Base-by-base conservation (phyloP, 2,329 filamentous ascomycete species). In the Ceratocystis huliohia region DNA sequence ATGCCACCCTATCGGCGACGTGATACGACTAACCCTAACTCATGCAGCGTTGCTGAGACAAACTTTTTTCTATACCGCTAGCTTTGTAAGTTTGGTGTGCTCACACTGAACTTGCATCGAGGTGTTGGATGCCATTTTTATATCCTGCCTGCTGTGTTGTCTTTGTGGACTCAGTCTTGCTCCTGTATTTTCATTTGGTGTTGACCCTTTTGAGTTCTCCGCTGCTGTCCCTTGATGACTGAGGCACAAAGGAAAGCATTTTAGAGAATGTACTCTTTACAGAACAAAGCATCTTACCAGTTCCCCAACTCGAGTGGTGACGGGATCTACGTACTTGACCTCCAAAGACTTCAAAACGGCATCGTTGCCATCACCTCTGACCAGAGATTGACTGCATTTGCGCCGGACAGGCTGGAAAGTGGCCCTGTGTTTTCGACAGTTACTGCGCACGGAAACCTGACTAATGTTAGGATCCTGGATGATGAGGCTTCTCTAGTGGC, bases 381-480 rank as follows among this genome's bases (percentile, higher is more conserved):
- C 20, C 65, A 66, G 17, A 68, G 46, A 33, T 45, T 68, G 10
- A 37, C 62, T 22, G 67, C 61, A 7, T 68, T 66, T 62, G 62
- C 65, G 20, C 62, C 67, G 3, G 65, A 68, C 17, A 64, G 48
- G 10, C 77, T 91, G 28, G 78, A 78, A 65, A 73, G 78, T 2
- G 79, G 82, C 0, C 80, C 82, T 2, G 70, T 80, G 30, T 68
- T 68, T 30, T 68, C 67, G 5, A 46, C 64, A 3, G 8, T 37
- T 1, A 82, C 81, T 8, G 77, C 79, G 41, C 84, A 88, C 69
- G 79, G 81, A 4, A 87, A 87, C 68, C 76, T 90, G 70, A 86
- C 85, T 15, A 84, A 83, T 69, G 76, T 89, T 37, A 80, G 81
- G 64, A 77, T 81, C 0, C 81, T 84, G 61, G 82, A 83, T 68